Conservation (phyloP, 257 asterid genomes). For the Nicotiana otophora region DNA sequence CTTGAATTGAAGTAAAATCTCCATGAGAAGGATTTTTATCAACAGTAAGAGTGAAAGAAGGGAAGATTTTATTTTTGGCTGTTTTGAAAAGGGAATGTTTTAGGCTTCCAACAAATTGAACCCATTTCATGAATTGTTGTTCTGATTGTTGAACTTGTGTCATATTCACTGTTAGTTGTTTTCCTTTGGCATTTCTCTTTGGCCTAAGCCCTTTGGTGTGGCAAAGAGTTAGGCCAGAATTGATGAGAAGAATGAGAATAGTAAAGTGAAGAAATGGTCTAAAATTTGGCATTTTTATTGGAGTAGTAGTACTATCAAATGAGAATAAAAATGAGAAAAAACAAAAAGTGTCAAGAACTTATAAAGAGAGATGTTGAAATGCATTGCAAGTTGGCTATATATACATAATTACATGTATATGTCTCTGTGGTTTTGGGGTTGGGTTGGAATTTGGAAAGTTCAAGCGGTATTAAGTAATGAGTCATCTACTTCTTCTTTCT, state of each 20-base stretch:
- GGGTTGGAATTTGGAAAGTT: neutral
- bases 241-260: slow-evolving; percentile 24
- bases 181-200: slow-evolving; percentile 21
- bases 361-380: slow-evolving; percentile 10
- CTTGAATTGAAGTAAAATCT: slow-evolving; percentile 77
- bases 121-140: slow-evolving; percentile 82
- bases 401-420: neutral
- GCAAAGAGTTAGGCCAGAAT: slow-evolving; percentile 19
- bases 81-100: slow-evolving; percentile 67
- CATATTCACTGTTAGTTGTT: slow-evolving; percentile 31
- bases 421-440: neutral
- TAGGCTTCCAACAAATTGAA: slow-evolving; percentile 60
- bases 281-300: slow-evolving; percentile 18
- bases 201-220: slow-evolving; percentile 56
- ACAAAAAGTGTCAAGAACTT: neutral
- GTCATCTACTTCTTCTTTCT: neutral
- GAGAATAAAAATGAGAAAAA: slow-evolving; percentile 6
- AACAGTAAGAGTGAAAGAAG: slow-evolving; percentile 68
- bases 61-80: slow-evolving; percentile 61
- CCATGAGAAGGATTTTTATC: slow-evolving; percentile 64
- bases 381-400: slow-evolving; percentile 18
- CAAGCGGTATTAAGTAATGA: neutral
- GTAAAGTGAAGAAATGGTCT: slow-evolving; percentile 12
- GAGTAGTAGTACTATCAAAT: neutral
- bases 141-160: slow-evolving; percentile 55